phyloP scores from a whole-genome alignment of 495 filamentous ascomycete genomes.

The Penicillium coffeae region DNA sequence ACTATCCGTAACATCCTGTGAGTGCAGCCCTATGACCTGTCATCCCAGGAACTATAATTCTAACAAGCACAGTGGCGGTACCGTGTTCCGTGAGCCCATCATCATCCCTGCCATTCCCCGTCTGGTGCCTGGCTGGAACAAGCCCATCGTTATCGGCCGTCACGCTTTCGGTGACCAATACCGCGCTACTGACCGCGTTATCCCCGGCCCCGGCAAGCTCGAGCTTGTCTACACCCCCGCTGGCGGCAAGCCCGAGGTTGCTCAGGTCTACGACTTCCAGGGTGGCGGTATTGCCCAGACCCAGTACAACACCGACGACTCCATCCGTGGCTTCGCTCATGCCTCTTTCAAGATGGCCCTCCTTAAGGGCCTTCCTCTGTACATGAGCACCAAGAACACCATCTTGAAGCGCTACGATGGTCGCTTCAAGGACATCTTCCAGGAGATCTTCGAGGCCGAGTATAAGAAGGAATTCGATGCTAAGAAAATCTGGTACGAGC shows the following conservation, averaged over 20 bases:
- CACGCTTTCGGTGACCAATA: slow-evolving; percentile 99
- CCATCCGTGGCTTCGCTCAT: slow-evolving; percentile 90
- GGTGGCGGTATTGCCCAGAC: slow-evolving; percentile 86
- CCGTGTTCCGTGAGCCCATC: slow-evolving; percentile 97
- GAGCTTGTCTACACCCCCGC: slow-evolving; percentile 89
- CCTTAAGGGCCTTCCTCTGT: slow-evolving; percentile 79
- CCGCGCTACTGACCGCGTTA: slow-evolving; percentile 85
- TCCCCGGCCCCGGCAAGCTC: slow-evolving; percentile 76
- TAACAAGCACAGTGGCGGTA: slow-evolving; percentile 64
- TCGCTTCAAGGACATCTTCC: slow-evolving; percentile 98
- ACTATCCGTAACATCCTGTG: slow-evolving; percentile 91
- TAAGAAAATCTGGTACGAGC: slow-evolving; percentile 97
- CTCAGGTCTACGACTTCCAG: slow-evolving; percentile 89
- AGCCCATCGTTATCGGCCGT: slow-evolving; percentile 97
- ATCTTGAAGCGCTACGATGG: slow-evolving; percentile 99
- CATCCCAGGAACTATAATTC: neutral
- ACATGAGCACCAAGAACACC: slow-evolving; percentile 99
- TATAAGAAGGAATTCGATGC: slow-evolving; percentile 88
- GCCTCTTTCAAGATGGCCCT: slow-evolving; percentile 93
- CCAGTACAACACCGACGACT: slow-evolving; percentile 97
- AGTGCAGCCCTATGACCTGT: slow-evolving; percentile 12
- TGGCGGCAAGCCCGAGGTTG: slow-evolving; percentile 75
- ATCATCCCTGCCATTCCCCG: slow-evolving; percentile 89
- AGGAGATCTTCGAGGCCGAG: slow-evolving; percentile 84
- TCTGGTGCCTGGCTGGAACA: slow-evolving; percentile 93